Evolutionary conservation across 2,329 filamentous ascomycete genomes (phyloP).

Genomic region (Neobulgaria alba): DNA sequence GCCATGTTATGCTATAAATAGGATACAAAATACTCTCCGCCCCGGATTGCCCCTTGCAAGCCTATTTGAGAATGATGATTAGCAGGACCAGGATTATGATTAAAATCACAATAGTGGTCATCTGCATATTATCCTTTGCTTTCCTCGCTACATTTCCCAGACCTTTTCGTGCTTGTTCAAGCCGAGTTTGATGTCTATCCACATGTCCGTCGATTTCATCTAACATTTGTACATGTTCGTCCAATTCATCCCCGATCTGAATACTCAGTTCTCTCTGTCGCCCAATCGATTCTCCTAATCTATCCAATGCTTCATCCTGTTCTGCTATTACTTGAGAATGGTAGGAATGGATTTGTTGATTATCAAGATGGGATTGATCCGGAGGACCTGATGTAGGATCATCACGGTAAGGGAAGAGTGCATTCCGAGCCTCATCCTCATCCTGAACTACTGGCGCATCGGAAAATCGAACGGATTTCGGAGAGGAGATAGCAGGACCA

Average conservation of each 20-base stretch:
- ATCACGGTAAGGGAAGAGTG: slow-evolving; percentile 64
- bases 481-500: slow-evolving; percentile 28
- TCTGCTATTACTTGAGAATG: slow-evolving; percentile 75
- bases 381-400: slow-evolving; percentile 41
- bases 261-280: slow-evolving; percentile 88
- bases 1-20: too few relatives aligned
- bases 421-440: slow-evolving; percentile 43
- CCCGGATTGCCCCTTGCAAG: too few relatives aligned
- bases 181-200: slow-evolving; percentile 67
- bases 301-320: slow-evolving; percentile 90
- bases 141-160: slow-evolving; percentile 64
- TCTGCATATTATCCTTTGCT: slow-evolving; percentile 79
- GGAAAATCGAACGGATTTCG: slow-evolving; percentile 82
- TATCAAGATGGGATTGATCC: slow-evolving; percentile 48
- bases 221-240: slow-evolving; percentile 78
- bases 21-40: too few relatives aligned
- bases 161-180: slow-evolving; percentile 66
- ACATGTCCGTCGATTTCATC: slow-evolving; percentile 81
- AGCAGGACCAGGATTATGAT: slow-evolving; percentile 60
- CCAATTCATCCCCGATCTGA: slow-evolving; percentile 92
- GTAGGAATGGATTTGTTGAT: slow-evolving; percentile 79
- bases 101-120: slow-evolving; percentile 60
- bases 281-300: slow-evolving; percentile 74
- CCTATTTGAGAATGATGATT: slow-evolving; percentile 55
- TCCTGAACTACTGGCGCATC: slow-evolving; percentile 44